Evolutionary conservation across 768 basidiomycete genomes (phyloP).

Genomic region (Infundibulicybe gibba): DNA sequence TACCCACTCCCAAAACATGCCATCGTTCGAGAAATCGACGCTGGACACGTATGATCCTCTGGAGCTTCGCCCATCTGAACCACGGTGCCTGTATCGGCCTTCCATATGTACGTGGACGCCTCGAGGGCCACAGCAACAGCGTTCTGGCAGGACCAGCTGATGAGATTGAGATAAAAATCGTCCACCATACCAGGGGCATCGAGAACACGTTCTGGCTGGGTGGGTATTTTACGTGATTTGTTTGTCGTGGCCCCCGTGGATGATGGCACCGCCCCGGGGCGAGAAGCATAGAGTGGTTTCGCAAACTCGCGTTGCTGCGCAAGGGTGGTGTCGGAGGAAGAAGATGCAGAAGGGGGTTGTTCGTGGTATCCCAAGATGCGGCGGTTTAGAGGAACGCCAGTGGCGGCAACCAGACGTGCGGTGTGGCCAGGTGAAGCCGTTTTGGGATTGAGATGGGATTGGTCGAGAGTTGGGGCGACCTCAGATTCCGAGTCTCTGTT

Average conservation of each 20-base stretch:
- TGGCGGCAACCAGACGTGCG: slow-evolving; percentile 70
- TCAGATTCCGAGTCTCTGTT: slow-evolving; percentile 46
- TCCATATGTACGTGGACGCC: slow-evolving; percentile 90
- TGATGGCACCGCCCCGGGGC: slow-evolving; percentile 57
- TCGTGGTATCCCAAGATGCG: slow-evolving; percentile 90
- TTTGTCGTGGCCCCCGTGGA: slow-evolving; percentile 62
- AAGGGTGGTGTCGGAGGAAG: slow-evolving; percentile 70
- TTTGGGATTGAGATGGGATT: slow-evolving; percentile 54
- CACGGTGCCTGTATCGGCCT: slow-evolving; percentile 86
- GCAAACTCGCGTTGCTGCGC: slow-evolving; percentile 76
- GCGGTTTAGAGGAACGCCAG: slow-evolving; percentile 72
- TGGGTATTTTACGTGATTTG: slow-evolving; percentile 80
- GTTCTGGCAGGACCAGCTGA: slow-evolving; percentile 87
- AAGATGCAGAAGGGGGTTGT: slow-evolving; percentile 67
- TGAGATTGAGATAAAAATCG: slow-evolving; percentile 95
- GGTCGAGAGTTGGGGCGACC: slow-evolving; percentile 62
- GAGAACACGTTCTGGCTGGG: slow-evolving; percentile 87
- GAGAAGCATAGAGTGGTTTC: slow-evolving; percentile 66
- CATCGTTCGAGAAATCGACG: slow-evolving; percentile 78
- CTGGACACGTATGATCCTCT: slow-evolving; percentile 74
- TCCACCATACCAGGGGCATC: slow-evolving; percentile 93
- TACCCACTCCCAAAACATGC: slow-evolving; percentile 79
- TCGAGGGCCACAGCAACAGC: slow-evolving; percentile 88
- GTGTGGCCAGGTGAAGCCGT: slow-evolving; percentile 73
- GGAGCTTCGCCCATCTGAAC: slow-evolving; percentile 71